Percentiles rank a stretch among this genome's conserved stretches.
Conservation (phyloP, 2,329 filamentous ascomycete species). For the Aspergillus eucalypticola region DNA sequence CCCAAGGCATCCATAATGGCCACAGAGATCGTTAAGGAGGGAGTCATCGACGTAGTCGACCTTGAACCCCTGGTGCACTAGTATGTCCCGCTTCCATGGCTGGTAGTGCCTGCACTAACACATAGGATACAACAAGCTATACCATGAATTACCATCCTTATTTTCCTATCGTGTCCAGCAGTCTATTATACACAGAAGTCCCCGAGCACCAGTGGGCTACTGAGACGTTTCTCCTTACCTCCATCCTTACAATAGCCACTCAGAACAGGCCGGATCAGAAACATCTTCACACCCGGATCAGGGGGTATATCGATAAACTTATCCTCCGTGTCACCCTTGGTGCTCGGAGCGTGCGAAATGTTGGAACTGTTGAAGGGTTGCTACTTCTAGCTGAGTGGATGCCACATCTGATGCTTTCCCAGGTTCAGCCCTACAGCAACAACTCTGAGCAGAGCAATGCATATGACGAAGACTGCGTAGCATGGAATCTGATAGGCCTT, state of each 20-base stretch:
- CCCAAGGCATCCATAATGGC: background rate
- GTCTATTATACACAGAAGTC: background rate
- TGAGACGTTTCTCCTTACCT: slow-evolving; percentile 14
- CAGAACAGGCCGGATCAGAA: slow-evolving; percentile 9
- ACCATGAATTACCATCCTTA: slow-evolving; percentile 10
- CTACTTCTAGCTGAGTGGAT: slow-evolving; percentile 27
- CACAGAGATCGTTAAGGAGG: background rate
- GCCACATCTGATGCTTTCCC: slow-evolving; percentile 13
- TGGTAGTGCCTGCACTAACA: background rate
- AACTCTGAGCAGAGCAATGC: background rate
- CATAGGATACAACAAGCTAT: background rate
- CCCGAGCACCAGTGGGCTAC: background rate
- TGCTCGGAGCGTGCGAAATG: slow-evolving; percentile 13
- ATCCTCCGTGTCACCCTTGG: slow-evolving; percentile 19
- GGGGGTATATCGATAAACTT: slow-evolving; percentile 7
- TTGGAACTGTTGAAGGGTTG: slow-evolving; percentile 21
- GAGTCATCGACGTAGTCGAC: background rate
- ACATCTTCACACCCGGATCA: background rate
- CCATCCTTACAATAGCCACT: slow-evolving; percentile 18
- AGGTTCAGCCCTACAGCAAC: background rate
- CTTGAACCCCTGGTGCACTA: background rate
- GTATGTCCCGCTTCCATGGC: background rate
- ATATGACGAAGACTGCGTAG: slow-evolving; percentile 21
- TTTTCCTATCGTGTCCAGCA: slow-evolving; percentile 11
- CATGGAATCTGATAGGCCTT: slow-evolving; percentile 27